Evolutionary conservation across 2,329 filamentous ascomycete species (phyloP).

Genomic region (Phialophora tarda): DNA sequence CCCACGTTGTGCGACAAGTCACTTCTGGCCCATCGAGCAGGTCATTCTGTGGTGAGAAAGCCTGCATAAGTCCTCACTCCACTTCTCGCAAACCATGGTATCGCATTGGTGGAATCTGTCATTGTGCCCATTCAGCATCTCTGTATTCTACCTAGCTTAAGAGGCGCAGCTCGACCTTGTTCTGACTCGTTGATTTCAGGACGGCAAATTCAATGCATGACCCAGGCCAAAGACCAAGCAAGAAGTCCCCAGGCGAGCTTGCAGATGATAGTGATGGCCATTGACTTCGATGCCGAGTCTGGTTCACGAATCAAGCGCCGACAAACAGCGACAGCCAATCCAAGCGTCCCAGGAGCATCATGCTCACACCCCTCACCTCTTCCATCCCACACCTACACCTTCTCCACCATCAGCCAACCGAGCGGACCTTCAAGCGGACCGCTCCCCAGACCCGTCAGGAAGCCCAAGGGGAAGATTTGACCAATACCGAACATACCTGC

Average conservation of each 20-base stretch:
- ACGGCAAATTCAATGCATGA: slow-evolving; percentile 6
- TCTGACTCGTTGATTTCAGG: slow-evolving; percentile 2
- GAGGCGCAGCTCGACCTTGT: slow-evolving; percentile 23
- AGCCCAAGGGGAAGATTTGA: slow-evolving; percentile 10
- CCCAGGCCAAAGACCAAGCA: slow-evolving; percentile 1
- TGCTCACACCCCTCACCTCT: slow-evolving; percentile 6
- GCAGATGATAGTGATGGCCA: slow-evolving; percentile 13
- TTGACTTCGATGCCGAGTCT: not conserved
- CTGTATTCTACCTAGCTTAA: slow-evolving; percentile 22
- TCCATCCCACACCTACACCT: slow-evolving; percentile 1
- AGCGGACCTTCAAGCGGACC: slow-evolving; percentile 22
- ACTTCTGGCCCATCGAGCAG: slow-evolving; percentile 18
- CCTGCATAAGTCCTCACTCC: slow-evolving; percentile 21
- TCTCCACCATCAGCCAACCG: slow-evolving; percentile 22
- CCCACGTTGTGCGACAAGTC: slow-evolving; percentile 29
- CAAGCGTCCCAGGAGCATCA: slow-evolving; percentile 6
- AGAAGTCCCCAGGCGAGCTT: slow-evolving; percentile 1
- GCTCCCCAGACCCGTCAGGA: slow-evolving; percentile 21
- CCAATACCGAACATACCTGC: slow-evolving; percentile 1
- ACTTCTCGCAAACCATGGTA: not conserved
- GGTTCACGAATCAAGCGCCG: slow-evolving; percentile 8
- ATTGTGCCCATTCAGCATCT: slow-evolving; percentile 1
- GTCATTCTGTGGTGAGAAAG: slow-evolving; percentile 23
- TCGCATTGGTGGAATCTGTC: slow-evolving; percentile 18
- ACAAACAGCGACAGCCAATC: slow-evolving; percentile 14